Percentiles rank a stretch among this genome's conserved stretches.
Evolutionary conservation across 1,284 basidiomycete species (phyloP).

Genomic region (Trametes versicolor): DNA sequence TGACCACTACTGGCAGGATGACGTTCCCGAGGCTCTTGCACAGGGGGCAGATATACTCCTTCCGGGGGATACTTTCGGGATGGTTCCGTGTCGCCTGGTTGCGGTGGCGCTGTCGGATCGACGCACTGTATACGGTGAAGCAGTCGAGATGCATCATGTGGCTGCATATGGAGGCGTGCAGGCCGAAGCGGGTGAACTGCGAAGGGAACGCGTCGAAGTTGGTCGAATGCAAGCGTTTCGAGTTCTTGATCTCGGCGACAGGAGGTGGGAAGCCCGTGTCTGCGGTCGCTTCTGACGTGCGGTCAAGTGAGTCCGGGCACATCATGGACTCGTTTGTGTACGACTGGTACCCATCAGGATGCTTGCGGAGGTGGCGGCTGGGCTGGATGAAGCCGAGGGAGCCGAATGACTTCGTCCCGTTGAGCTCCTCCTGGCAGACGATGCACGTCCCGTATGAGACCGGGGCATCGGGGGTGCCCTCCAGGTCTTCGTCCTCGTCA

Average conservation of each 20-base stretch:
- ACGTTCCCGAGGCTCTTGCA: conserved; percentile 98
- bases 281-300: conserved; percentile 43
- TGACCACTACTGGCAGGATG: conserved; percentile 82
- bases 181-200: conserved; percentile 81
- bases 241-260: conserved; percentile 58
- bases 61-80: conserved; percentile 91
- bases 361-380: conserved; percentile 85
- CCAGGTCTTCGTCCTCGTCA: conserved; percentile 66
- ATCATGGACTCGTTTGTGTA: conserved; percentile 83
- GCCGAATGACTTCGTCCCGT: conserved; percentile 81
- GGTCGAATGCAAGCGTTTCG: conserved; percentile 54
- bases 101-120: conserved; percentile 90
- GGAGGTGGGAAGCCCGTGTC: conserved; percentile 63
- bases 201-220: conserved; percentile 83
- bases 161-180: conserved; percentile 91
- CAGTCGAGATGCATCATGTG: conserved; percentile 99
- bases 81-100: conserved; percentile 94
- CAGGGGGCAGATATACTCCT: conserved; percentile 97
- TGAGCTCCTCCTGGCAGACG: conserved; percentile 96
- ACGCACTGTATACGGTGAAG: conserved; percentile 90
- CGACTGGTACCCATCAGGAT: conserved; percentile 74
- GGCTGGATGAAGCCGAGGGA: conserved; percentile 92
- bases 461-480: conserved; percentile 56
- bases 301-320: conserved; percentile 75
- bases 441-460: conserved; percentile 91